Conservation (phyloP, 257 asterid genomes). For the Solanum medicagineum region DNA sequence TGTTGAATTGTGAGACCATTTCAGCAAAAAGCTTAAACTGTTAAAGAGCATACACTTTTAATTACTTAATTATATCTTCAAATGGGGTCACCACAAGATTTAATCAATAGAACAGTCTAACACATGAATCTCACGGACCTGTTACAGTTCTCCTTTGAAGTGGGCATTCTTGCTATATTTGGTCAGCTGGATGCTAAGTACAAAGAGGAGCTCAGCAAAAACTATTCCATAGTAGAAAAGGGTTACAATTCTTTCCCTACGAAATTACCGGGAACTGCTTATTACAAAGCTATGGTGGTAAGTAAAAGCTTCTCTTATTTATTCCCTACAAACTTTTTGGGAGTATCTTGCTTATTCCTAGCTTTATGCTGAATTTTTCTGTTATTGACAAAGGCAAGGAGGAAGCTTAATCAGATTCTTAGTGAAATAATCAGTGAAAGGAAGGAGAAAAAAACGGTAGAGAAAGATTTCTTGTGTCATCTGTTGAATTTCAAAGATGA, state of each 20-base stretch:
- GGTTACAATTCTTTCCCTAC: slow-evolving; percentile 93
- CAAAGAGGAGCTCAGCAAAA: slow-evolving; percentile 46
- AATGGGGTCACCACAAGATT: background rate
- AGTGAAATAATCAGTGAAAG: slow-evolving; percentile 41
- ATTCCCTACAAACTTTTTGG: background rate
- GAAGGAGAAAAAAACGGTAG: slow-evolving; percentile 28
- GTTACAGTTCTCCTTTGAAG: slow-evolving; percentile 60
- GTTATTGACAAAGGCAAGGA: slow-evolving; percentile 44
- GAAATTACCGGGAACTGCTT: slow-evolving; percentile 67
- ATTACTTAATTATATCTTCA: background rate
- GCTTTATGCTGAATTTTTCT: background rate
- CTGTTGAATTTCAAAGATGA: slow-evolving; percentile 44
- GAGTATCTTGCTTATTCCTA: background rate
- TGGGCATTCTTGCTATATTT: slow-evolving; percentile 66
- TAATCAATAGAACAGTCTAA: background rate
- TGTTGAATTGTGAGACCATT: background rate
- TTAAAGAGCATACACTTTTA: background rate
- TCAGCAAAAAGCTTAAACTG: background rate
- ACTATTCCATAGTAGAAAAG: slow-evolving; percentile 52
- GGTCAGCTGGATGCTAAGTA: slow-evolving; percentile 41
- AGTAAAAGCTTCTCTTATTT: background rate
- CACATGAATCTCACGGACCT: background rate
- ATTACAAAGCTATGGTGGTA: slow-evolving; percentile 61
- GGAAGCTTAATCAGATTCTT: slow-evolving; percentile 41
- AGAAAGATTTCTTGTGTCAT: slow-evolving; percentile 36